Percentiles rank a stretch among this genome's conserved stretches.
Evolutionary conservation across 2,329 filamentous ascomycete species (phyloP).

Genomic region (Aspergillus pseudonomiae): DNA sequence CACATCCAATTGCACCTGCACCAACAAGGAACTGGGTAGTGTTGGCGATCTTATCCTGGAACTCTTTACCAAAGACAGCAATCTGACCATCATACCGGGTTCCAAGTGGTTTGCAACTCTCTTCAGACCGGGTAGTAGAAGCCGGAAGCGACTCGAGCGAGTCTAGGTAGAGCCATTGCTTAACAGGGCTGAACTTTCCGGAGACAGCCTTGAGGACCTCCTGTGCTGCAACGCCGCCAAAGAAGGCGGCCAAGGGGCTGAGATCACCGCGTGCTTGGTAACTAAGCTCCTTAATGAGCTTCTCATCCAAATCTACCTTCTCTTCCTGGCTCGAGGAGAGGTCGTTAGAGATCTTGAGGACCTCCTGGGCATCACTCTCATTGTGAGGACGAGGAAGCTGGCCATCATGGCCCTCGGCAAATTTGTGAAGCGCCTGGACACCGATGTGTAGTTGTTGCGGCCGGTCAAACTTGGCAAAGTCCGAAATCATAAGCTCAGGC

Average conservation of each 20-base stretch:
- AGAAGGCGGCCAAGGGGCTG: constrained; percentile 90
- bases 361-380: constrained; percentile 76
- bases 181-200: constrained; percentile 94
- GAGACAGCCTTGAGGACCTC: constrained; percentile 96
- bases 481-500: constrained; percentile 87
- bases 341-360: constrained; percentile 73
- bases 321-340: constrained; percentile 70
- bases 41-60: constrained; percentile 90
- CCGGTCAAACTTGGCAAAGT: constrained; percentile 97
- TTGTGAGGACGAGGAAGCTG: constrained; percentile 82
- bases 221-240: constrained; percentile 89
- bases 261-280: constrained; percentile 93
- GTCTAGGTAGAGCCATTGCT: constrained; percentile 97
- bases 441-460: constrained; percentile 89
- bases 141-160: constrained; percentile 92
- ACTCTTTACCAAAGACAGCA: constrained; percentile 90
- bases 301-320: constrained; percentile 84
- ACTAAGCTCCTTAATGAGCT: constrained; percentile 87
- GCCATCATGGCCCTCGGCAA: constrained; percentile 70
- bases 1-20: constrained; percentile 94
- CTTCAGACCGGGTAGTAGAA: constrained; percentile 73
- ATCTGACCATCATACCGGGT: constrained; percentile 96
- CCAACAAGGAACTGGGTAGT: constrained; percentile 92
- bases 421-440: constrained; percentile 88
- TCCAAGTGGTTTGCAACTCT: constrained; percentile 81